Base-by-base conservation (phyloP, 2,329 filamentous ascomycete genomes). In the Cercospora zeae-maydis region DNA sequence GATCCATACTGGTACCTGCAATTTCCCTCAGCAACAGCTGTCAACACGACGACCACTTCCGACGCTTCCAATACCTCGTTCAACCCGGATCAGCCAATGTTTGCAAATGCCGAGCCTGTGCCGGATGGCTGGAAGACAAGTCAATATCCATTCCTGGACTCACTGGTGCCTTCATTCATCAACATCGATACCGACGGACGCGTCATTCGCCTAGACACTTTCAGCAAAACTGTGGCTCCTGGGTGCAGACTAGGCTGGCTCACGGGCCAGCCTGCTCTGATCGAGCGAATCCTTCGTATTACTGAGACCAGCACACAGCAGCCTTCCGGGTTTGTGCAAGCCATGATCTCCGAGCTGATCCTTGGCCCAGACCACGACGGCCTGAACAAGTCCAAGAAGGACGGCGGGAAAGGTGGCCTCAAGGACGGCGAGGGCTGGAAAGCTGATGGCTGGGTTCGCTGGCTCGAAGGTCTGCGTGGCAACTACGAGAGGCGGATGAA, bases 1-100 rank as follows among this genome's bases (percentile, higher is more conserved):
- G 93, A 97, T 66, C 93, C 93, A 5, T 97, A 97, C 79, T 97
- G 92, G 91, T 67, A 95, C 75, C 82, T 98, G 8, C 93, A 97
- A 75, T 97, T 86, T 76, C 91, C 92, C 0, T 90, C 90, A 0
- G 88, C 90, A 0, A 84, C 78, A 8, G 73, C 79, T 7, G 31
- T 66, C 8, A 75, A 73, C 67, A 73, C 73, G 11, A 71, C 70
- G n/a, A 70, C 72, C 33, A 70, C 67, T 19, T 59, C 67, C 8
- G 56, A 70, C 47, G 54, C 70, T 1, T 57, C 67, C 59, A 74
- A 74, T 62, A 63, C 63, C 58, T 70, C 69, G 16, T 71, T 73
- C 57, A 71, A 73, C 66, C 69, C 69, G 36, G 56, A 69, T 61
- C 53, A 71, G 56, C 21, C 63, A 63, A 64, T 74, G 69, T 60